phyloP scores from a whole-genome alignment of 768 basidiomycete species.

The Boletus subcaerulescens region DNA sequence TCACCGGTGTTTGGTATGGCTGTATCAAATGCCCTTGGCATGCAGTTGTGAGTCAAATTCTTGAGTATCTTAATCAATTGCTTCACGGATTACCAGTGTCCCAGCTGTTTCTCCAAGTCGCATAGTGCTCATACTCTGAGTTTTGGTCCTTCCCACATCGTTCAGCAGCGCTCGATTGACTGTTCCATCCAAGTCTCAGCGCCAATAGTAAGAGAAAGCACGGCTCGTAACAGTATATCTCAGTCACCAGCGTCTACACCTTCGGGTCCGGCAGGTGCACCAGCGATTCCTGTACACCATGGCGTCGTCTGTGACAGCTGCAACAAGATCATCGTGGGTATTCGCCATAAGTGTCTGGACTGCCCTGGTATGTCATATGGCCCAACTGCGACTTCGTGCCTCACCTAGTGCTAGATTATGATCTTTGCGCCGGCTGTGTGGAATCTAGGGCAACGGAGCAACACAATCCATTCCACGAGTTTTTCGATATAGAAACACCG shows the following conservation, averaged over 20 bases:
- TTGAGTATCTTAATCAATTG: not conserved
- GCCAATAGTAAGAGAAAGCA: not conserved
- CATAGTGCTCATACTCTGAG: slow-evolving; percentile 28
- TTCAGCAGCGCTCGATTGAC: slow-evolving; percentile 15
- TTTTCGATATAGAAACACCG: slow-evolving; percentile 65
- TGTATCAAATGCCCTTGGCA: slow-evolving; percentile 34
- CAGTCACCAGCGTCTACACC: not conserved
- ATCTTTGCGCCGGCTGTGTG: slow-evolving; percentile 64
- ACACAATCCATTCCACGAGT: slow-evolving; percentile 66
- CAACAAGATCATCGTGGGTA: slow-evolving; percentile 51
- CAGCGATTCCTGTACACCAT: slow-evolving; percentile 40
- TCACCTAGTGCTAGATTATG: slow-evolving; percentile 52
- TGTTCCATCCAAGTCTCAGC: not conserved
- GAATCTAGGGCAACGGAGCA: slow-evolving; percentile 43
- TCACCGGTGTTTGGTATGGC: slow-evolving; percentile 29
- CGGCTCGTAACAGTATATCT: not conserved
- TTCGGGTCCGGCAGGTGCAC: not conserved
- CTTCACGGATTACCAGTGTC: slow-evolving; percentile 23
- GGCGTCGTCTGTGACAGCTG: slow-evolving; percentile 70
- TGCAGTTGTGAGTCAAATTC: slow-evolving; percentile 22
- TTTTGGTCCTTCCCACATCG: slow-evolving; percentile 31
- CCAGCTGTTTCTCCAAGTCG: slow-evolving; percentile 28
- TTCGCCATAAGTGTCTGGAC: slow-evolving; percentile 78
- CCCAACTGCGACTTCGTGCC: not conserved
- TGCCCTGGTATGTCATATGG: slow-evolving; percentile 52